Base-by-base conservation (phyloP, 2,329 filamentous ascomycete genomes). In the Podosphaera aphanis region DNA sequence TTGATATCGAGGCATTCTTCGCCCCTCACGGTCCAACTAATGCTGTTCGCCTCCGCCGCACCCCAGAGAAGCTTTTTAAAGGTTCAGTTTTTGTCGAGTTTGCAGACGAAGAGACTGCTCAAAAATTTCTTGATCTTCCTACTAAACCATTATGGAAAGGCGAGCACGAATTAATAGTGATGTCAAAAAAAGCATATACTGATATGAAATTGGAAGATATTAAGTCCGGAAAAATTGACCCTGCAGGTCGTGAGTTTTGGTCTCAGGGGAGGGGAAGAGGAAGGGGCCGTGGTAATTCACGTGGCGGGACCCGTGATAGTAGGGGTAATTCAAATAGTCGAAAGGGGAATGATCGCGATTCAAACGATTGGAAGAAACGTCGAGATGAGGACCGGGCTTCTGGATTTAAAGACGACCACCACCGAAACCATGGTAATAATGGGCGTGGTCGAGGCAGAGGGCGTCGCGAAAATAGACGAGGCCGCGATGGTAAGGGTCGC, bases 11-110 rank as follows among this genome's bases (percentile, higher is more conserved):
- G 66, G 77, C 77, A 49, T 94, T 93, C 68, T 93, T 95, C 61
- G 70, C 77, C 47, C 72, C 78, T 48, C 86, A 77, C 60, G 88
- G 86, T 41, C 70, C 80, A 27, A 73, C 83, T 55, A 83, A 82
- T 57, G 74, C 78, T 41, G 78, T 98, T 50, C 86, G 88, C 58
- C 79, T 98, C 51, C 83, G 92, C 54, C 84, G 90, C 53, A 69
- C 68, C 43, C 68, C 71, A 38, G 66, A 77, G 49, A 77, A 76
- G 56, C 65, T 71, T 45, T 98, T 95, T 77, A 98, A 98, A 71
- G 85, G 88, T 54, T 93, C 84, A 53, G 83, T 93, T 48, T 95
- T 94, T 59, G 83, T 93, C 52, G 88, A 94, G 63, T 98, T 95
- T 62, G 70, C 74, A 50, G 73, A 74, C 43, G 79, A 85, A 57